These are phyloP conservation scores for Leccinum barrowsii DNA, from an alignment of 768 basidiomycete species.

Conservation along the genomic window DNA sequence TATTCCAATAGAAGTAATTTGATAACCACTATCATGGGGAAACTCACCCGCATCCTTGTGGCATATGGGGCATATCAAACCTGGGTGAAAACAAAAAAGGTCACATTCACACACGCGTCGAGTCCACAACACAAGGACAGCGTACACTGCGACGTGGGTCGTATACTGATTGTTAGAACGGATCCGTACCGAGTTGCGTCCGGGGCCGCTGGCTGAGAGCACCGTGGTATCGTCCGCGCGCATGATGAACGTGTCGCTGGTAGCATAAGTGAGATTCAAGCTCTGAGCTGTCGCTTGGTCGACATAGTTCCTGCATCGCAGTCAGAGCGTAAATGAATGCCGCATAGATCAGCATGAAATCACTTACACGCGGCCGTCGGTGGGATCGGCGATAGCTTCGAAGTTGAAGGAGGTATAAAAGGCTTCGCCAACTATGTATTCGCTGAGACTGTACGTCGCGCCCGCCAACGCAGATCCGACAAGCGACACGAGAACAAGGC, in stretches of 20 bases:
- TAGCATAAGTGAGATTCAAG: conserved; percentile 28
- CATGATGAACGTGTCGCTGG: conserved; percentile 30
- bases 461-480: conserved; percentile 16
- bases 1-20: not conserved
- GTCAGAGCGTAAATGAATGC: not conserved
- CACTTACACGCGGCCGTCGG: conserved; percentile 35
- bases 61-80: conserved; percentile 37
- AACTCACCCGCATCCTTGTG: conserved; percentile 33
- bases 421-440: conserved; percentile 27
- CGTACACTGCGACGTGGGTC: conserved; percentile 34
- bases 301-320: conserved; percentile 32
- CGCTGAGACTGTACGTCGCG: conserved; percentile 23
- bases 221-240: conserved; percentile 36
- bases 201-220: conserved; percentile 27
- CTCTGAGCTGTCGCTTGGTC: conserved; percentile 24
- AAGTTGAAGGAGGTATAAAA: conserved; percentile 34
- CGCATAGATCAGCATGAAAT: not conserved
- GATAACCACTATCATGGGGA: not conserved
- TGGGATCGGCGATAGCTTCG: conserved; percentile 35
- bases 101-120: not conserved
- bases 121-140: not conserved
- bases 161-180: conserved; percentile 29
- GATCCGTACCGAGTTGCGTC: conserved; percentile 38
- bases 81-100: conserved; percentile 8
- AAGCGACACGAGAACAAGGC: conserved; percentile 14